phyloP scores from a whole-genome alignment of 2,329 filamentous ascomycete species.

The Neospermospora avenae region DNA sequence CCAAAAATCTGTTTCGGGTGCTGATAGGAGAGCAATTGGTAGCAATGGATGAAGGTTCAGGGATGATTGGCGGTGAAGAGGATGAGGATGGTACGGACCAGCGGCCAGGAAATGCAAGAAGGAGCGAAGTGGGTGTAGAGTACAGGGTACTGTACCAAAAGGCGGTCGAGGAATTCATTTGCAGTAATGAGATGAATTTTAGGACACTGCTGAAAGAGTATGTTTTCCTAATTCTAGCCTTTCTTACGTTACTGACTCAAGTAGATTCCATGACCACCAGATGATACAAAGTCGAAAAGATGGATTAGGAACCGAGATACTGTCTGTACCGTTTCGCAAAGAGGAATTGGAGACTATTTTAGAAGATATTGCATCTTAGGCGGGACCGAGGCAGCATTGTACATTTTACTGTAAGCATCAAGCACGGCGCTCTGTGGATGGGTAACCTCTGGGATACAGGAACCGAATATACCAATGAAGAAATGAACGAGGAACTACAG shows the following conservation, averaged over 20 bases:
- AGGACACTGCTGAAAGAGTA: constrained; percentile 89
- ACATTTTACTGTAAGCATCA: neutral
- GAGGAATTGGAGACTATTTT: constrained; percentile 87
- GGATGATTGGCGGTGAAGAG: constrained; percentile 42
- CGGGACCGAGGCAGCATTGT: neutral
- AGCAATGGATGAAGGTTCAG: constrained; percentile 54
- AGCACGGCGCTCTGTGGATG: neutral
- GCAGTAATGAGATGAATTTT: constrained; percentile 94
- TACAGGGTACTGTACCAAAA: constrained; percentile 92
- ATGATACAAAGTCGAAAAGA: constrained; percentile 93
- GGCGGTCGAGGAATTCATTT: constrained; percentile 94
- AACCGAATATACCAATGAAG: neutral
- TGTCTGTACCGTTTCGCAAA: constrained; percentile 80
- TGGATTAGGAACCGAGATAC: constrained; percentile 74
- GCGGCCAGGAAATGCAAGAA: constrained; percentile 23
- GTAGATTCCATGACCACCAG: constrained; percentile 89
- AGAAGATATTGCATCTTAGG: constrained; percentile 60
- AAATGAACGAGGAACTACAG: neutral
- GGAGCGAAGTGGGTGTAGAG: constrained; percentile 64
- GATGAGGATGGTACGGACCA: constrained; percentile 47
- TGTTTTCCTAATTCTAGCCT: constrained; percentile 32
- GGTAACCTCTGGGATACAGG: neutral
- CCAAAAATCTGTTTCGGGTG: constrained; percentile 79
- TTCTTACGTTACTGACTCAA: constrained; percentile 29
- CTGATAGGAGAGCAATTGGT: constrained; percentile 81